Percentiles rank a stretch among this genome's conserved stretches.
Evolutionary conservation across 2,329 filamentous ascomycete genomes (phyloP).

Genomic region (Arachnomyces sp.): DNA sequence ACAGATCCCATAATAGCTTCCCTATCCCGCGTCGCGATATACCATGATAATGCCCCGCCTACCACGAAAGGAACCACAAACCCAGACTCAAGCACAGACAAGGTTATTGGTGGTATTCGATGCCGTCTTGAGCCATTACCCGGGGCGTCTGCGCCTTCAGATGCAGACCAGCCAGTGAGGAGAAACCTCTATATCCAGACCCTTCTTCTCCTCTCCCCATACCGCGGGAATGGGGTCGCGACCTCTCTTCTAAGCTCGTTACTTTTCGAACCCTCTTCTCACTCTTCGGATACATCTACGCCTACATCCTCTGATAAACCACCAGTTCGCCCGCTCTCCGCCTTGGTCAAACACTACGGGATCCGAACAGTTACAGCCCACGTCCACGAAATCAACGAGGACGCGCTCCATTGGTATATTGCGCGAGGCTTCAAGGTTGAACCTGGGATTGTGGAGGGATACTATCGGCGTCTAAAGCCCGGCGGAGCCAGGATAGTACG

Average conservation of each 20-base stretch:
- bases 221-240: conserved; percentile 50
- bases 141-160: conserved; percentile 9
- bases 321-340: conserved; percentile 20
- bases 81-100: conserved; percentile 23
- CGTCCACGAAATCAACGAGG: conserved; percentile 55
- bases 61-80: conserved; percentile 18
- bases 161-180: conserved; percentile 13
- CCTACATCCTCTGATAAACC: conserved; percentile 6
- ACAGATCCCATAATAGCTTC: conserved; percentile 44
- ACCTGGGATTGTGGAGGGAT: conserved; percentile 44
- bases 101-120: conserved; percentile 41
- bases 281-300: neutral
- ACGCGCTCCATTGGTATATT: conserved; percentile 53
- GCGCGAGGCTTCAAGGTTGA: conserved; percentile 48
- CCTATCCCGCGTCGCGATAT: conserved; percentile 52
- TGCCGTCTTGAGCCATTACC: conserved; percentile 36
- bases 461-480: conserved; percentile 52
- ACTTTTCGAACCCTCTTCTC: conserved; percentile 19
- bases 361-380: conserved; percentile 50
- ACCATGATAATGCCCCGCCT: conserved; percentile 38
- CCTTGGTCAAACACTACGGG: conserved; percentile 40
- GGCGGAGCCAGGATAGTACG: conserved; percentile 46
- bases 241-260: conserved; percentile 43
- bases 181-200: conserved; percentile 54
- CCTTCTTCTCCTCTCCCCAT: conserved; percentile 51